Conservation (phyloP, 2,329 filamentous ascomycete species). For the Diaporthe ampelina region DNA sequence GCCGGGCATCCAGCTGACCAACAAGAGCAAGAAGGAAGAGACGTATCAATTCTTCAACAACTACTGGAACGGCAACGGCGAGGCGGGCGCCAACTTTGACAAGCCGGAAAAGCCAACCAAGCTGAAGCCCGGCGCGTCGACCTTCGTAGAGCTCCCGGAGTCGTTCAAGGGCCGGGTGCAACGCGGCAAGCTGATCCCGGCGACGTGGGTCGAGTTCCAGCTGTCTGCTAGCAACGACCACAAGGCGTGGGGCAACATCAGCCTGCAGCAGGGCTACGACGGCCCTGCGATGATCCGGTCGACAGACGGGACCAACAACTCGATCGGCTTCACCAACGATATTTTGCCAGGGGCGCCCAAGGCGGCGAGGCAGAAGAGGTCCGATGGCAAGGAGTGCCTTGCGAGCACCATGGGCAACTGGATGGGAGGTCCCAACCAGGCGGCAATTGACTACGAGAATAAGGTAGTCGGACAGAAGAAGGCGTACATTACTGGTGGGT, state of each 20-base stretch:
- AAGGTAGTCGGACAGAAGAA: slow-evolving; percentile 37
- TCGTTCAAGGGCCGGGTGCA: slow-evolving; percentile 55
- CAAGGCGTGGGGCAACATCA: slow-evolving; percentile 36
- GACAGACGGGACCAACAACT: slow-evolving; percentile 29
- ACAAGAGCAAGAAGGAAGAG: slow-evolving; percentile 51
- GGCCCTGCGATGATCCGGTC: slow-evolving; percentile 35
- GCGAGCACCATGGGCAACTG: slow-evolving; percentile 35
- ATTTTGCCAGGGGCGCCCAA: slow-evolving; percentile 30
- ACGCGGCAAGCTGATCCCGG: slow-evolving; percentile 36
- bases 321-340: slow-evolving; percentile 30
- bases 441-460: slow-evolving; percentile 36
- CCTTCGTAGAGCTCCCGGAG: slow-evolving; percentile 49
- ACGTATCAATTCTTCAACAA: slow-evolving; percentile 58
- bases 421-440: slow-evolving; percentile 37
- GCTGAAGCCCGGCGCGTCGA: slow-evolving; percentile 48
- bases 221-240: slow-evolving; percentile 30
- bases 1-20: slow-evolving; percentile 55
- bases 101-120: slow-evolving; percentile 52
- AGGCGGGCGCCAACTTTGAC: slow-evolving; percentile 56
- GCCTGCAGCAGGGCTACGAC: slow-evolving; percentile 37
- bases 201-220: slow-evolving; percentile 38
- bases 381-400: slow-evolving; percentile 35
- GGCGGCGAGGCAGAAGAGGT: slow-evolving; percentile 35
- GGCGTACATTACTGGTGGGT: slow-evolving; percentile 31
- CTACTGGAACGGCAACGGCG: slow-evolving; percentile 57